phyloP scores from a whole-genome alignment of 2,329 filamentous ascomycete genomes.

The Scedosporium apiospermum region DNA sequence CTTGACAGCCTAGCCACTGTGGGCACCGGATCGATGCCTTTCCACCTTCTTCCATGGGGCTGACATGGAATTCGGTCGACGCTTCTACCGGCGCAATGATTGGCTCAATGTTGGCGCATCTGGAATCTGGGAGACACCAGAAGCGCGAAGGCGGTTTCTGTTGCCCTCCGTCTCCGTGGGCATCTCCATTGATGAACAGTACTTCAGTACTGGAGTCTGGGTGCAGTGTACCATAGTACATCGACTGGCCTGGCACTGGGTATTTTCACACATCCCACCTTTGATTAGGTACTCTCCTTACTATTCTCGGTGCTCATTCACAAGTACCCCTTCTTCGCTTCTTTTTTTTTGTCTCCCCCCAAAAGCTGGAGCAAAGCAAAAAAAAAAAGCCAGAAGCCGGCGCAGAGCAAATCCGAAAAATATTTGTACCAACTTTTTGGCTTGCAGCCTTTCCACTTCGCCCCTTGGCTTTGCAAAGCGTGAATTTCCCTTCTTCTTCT shows the following conservation, averaged over 20 bases:
- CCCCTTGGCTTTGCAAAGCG: neutral
- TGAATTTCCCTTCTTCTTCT: neutral
- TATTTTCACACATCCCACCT: too few relatives aligned
- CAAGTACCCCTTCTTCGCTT: neutral
- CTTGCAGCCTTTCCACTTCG: neutral
- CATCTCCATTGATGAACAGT: neutral
- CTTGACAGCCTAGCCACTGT: constrained; percentile 1
- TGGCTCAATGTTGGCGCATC: constrained; percentile 1
- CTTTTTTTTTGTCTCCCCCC: too few relatives aligned
- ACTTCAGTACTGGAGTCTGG: neutral
- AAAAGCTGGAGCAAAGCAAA: too few relatives aligned
- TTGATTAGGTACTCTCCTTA: neutral
- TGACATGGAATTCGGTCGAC: constrained; percentile 4
- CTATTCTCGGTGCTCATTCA: neutral
- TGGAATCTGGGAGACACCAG: neutral
- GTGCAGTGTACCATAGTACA: neutral
- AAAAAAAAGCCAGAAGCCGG: neutral
- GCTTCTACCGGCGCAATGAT: neutral
- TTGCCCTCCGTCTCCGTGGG: neutral
- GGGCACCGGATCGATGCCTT: neutral
- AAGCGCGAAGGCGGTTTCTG: neutral
- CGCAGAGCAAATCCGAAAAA: neutral
- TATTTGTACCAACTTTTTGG: neutral
- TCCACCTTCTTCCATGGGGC: constrained; percentile 7
- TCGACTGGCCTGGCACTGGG: too few relatives aligned